Percentiles rank a stretch among this genome's conserved stretches.
phyloP scores from a whole-genome alignment of 768 basidiomycete species.

The Crucibulum laeve region DNA sequence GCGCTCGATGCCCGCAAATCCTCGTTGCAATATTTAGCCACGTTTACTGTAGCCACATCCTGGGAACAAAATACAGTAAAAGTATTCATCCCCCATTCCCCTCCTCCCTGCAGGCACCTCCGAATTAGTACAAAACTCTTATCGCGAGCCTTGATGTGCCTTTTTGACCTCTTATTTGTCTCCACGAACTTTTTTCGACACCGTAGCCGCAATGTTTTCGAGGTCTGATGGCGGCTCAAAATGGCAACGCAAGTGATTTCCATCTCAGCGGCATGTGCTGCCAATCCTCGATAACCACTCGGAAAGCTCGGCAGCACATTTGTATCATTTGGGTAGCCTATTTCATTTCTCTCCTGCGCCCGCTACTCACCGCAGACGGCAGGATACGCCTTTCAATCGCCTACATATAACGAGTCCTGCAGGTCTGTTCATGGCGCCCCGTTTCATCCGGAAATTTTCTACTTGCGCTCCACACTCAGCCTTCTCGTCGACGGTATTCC shows the following conservation, averaged over 20 bases:
- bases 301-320: too few relatives aligned
- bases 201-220: too few relatives aligned
- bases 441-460: too few relatives aligned
- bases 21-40: background rate
- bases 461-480: too few relatives aligned
- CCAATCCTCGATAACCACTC: too few relatives aligned
- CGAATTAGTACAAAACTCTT: background rate
- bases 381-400: background rate
- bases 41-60: background rate
- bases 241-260: too few relatives aligned
- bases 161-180: background rate
- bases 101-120: background rate
- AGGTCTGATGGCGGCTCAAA: too few relatives aligned
- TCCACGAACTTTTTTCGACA: too few relatives aligned
- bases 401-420: background rate
- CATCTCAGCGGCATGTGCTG: too few relatives aligned
- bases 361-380: background rate
- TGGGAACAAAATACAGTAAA: too few relatives aligned
- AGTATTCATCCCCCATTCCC: too few relatives aligned
- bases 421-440: background rate
- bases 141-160: background rate
- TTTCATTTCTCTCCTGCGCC: background rate
- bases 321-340: background rate
- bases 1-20: background rate
- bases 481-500: too few relatives aligned